Percentiles rank a stretch among this genome's conserved stretches.
Evolutionary conservation across 1,284 basidiomycete genomes (phyloP).

Genomic region (Cutaneotrichosporon arboriforme): DNA sequence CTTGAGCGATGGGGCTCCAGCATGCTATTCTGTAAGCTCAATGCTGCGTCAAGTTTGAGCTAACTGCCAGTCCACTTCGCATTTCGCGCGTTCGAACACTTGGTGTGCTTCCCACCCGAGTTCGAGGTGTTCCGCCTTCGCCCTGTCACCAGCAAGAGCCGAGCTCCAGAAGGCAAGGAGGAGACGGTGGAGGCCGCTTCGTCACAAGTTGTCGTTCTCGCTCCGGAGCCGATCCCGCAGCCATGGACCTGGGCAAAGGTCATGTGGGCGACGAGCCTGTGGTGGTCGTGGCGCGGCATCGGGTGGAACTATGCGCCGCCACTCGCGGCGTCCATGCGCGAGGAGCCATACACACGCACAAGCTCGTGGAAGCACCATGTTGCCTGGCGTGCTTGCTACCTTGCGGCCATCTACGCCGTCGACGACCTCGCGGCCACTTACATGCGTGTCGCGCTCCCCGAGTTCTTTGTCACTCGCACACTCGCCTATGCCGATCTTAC

Average conservation of each 20-base stretch:
- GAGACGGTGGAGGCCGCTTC: too few species aligned
- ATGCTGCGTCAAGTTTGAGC: neutral
- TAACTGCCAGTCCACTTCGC: conserved; percentile 13
- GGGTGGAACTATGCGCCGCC: conserved; percentile 39
- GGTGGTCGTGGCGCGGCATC: conserved; percentile 35
- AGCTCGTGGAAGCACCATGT: conserved; percentile 23
- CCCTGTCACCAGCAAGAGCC: neutral
- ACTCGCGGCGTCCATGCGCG: conserved; percentile 20
- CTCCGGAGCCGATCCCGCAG: conserved; percentile 31
- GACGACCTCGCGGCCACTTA: conserved; percentile 25
- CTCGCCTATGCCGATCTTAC: conserved; percentile 20
- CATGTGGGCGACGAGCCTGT: conserved; percentile 31
- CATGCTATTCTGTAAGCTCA: conserved; percentile 1
- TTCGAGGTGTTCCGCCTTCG: conserved; percentile 27
- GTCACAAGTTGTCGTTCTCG: neutral
- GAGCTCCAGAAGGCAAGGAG: neutral
- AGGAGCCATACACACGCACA: conserved; percentile 24
- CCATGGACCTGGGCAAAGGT: conserved; percentile 36
- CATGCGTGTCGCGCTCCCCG: conserved; percentile 23
- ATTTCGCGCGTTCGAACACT: conserved; percentile 24
- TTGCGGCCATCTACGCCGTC: conserved; percentile 9
- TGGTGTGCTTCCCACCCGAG: conserved; percentile 38
- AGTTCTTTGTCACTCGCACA: conserved; percentile 25
- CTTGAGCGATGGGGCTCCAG: conserved; percentile 29
- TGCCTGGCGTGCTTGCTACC: conserved; percentile 11